Evolutionary conservation across 73 alveolate genomes (phyloP), one percentile per base, ranked within the genome.

Genomic region (Stentor coeruleus): DNA sequence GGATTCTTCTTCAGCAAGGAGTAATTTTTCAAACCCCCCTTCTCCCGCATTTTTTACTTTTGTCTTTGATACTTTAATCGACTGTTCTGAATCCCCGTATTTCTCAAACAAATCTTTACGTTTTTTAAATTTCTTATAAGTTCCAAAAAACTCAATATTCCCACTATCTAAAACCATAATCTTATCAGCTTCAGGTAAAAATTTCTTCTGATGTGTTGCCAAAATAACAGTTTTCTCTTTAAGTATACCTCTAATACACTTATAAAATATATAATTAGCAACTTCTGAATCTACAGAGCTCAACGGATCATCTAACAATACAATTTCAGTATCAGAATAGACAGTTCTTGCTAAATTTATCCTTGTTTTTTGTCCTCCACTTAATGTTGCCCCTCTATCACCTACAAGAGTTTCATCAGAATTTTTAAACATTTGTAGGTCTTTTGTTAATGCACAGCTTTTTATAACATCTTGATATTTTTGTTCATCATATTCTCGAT

Each of bases 361-460:
- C 72, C 94, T 88, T 35, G 94, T 88, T 59, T 86, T 88, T 75
- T 88, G 82, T 3, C 94, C 94, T 0, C 94, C 94, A 39, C 90
- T 81, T 36, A 88, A 39, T 38, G 85, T 88, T 28, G 82, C 59
- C 6, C 94, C 94, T 39, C 91, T 75, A 33, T 86, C 92, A 11
- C 94, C 94, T 1, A 88, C 82, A 3, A 72, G n/a, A 26, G 94
- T 86, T 3, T 85, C 59, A 3, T 75, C 92, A 0, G 90, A 91
- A 35, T 74, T 35, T 36, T 83, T 84, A 76, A 91, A 84, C 2
- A 82, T 77, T 42, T 85, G 39, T n/a, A 91, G 37, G 49, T 91
- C 97, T 37, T 80, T 57, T 39, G 74, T 85, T 35, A 91, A 76
- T 39, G 88, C 86, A 60, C 89, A 55, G 4, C 73, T 73, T 58